A percentile compares a stretch with the other conserved stretches of the same genome.
Evolutionary conservation across 257 asterid species (phyloP).

Genomic region (Fraxinus anomala): DNA sequence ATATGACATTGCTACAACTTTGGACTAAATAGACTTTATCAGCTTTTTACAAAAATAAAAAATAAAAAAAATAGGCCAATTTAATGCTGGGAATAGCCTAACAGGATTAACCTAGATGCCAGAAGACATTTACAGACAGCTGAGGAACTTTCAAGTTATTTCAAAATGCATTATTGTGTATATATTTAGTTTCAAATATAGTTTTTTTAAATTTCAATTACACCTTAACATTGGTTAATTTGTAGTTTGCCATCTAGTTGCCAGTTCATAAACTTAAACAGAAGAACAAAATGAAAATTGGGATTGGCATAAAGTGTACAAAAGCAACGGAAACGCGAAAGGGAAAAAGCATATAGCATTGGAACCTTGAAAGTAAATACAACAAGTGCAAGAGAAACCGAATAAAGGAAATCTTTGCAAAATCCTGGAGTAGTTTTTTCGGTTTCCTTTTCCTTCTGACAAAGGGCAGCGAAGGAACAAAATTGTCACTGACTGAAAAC

Average conservation of each 20-base stretch:
- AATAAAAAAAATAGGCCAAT: not conserved
- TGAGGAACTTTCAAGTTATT: not conserved
- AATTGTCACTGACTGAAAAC: not conserved
- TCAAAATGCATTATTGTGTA: not conserved
- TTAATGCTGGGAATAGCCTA: not conserved
- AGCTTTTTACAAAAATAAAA: not conserved
- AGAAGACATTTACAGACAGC: not conserved
- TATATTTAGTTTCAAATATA: not conserved
- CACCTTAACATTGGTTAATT: not conserved
- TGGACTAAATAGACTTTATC: not conserved
- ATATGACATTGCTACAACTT: not conserved
- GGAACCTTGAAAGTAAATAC: not conserved
- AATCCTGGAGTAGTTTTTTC: not conserved
- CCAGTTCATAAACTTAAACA: not conserved
- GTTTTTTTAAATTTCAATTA: not conserved
- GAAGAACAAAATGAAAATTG: not conserved
- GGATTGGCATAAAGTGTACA: not conserved
- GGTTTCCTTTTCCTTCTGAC: not conserved
- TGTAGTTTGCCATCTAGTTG: not conserved
- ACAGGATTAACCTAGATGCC: not conserved
- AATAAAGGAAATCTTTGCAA: slow-evolving; percentile 1
- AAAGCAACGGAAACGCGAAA: not conserved
- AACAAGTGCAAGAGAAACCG: not conserved
- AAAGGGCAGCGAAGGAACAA: not conserved
- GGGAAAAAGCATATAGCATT: not conserved